A percentile compares a stretch with the other conserved stretches of the same genome.
Conservation (phyloP, 1,284 basidiomycete genomes). For the Sporisorium graminicola region DNA sequence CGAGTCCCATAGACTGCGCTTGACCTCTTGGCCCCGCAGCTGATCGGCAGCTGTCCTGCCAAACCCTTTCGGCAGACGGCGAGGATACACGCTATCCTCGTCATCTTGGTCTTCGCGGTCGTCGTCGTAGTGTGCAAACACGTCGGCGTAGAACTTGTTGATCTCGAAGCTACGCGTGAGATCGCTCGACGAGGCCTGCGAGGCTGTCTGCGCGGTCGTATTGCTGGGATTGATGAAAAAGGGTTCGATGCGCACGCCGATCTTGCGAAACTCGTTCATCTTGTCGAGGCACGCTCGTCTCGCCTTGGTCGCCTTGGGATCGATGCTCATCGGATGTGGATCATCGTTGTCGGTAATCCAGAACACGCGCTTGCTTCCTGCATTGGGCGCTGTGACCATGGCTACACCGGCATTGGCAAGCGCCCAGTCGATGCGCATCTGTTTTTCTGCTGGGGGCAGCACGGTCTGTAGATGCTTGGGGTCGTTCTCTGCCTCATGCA, state of each 20-base stretch:
- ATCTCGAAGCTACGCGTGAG: constrained; percentile 75
- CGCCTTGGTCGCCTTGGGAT: constrained; percentile 71
- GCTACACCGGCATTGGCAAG: constrained; percentile 71
- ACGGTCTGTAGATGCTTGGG: constrained; percentile 53
- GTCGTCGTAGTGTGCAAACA: constrained; percentile 65
- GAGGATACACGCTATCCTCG: constrained; percentile 4
- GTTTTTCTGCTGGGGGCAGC: constrained; percentile 71
- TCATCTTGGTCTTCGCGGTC: constrained; percentile 50
- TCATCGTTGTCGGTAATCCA: constrained; percentile 91
- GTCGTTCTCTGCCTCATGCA: constrained; percentile 73
- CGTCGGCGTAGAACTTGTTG: constrained; percentile 77
- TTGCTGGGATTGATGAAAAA: constrained; percentile 86
- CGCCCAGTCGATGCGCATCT: constrained; percentile 76
- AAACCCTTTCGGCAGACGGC: constrained; percentile 28
- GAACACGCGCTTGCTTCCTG: constrained; percentile 89
- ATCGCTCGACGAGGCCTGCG: constrained; percentile 19
- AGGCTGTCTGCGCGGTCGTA: constrained; percentile 73
- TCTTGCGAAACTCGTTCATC: constrained; percentile 78
- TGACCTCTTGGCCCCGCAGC: constrained; percentile 39
- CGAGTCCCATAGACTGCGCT: constrained; percentile 55
- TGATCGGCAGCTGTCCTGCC: constrained; percentile 33
- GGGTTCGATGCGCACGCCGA: constrained; percentile 85
- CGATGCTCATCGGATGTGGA: constrained; percentile 69
- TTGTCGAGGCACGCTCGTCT: constrained; percentile 48
- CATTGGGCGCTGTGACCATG: constrained; percentile 79